A percentile compares a stretch with the other conserved stretches of the same genome.
Evolutionary conservation across 2,329 filamentous ascomycete species (phyloP).

Genomic region (Xylariomycetidae sp.): DNA sequence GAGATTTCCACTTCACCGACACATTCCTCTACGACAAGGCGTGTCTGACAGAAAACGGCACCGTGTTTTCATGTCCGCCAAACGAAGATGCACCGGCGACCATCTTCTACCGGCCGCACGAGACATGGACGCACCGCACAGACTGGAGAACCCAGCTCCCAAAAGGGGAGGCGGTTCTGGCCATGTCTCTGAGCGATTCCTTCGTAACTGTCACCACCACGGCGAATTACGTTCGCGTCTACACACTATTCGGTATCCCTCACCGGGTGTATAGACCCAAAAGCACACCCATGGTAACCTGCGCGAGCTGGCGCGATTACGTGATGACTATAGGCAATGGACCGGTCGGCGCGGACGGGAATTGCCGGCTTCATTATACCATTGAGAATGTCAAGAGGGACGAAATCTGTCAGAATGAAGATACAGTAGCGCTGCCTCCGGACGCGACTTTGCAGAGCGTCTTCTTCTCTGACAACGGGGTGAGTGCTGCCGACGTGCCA

Average conservation of each 20-base stretch:
- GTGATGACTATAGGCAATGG: slow-evolving; percentile 96
- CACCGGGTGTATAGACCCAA: slow-evolving; percentile 88
- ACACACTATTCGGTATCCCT: slow-evolving; percentile 86
- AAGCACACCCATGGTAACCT: slow-evolving; percentile 82
- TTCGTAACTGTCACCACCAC: slow-evolving; percentile 87
- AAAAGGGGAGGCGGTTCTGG: slow-evolving; percentile 74
- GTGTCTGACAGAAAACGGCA: slow-evolving; percentile 78
- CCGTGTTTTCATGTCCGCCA: slow-evolving; percentile 77
- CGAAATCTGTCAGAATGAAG: slow-evolving; percentile 90
- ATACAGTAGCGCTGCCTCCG: slow-evolving; percentile 77
- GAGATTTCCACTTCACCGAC: slow-evolving; percentile 97
- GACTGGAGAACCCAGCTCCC: slow-evolving; percentile 92
- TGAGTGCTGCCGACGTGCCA: slow-evolving; percentile 39
- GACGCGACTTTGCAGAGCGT: slow-evolving; percentile 70
- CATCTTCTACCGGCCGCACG: slow-evolving; percentile 94
- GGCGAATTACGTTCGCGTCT: slow-evolving; percentile 83
- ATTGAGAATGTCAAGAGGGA: slow-evolving; percentile 93
- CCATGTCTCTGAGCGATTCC: slow-evolving; percentile 85
- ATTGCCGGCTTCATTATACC: slow-evolving; percentile 74
- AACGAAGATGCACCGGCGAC: slow-evolving; percentile 61
- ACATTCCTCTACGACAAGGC: slow-evolving; percentile 95
- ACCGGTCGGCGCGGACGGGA: slow-evolving; percentile 71
- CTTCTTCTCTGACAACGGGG: slow-evolving; percentile 89
- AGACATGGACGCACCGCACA: slow-evolving; percentile 85
- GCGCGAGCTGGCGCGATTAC: slow-evolving; percentile 91